Conservation (phyloP, 2,329 filamentous ascomycete genomes). For the Sarocladium oryzae region DNA sequence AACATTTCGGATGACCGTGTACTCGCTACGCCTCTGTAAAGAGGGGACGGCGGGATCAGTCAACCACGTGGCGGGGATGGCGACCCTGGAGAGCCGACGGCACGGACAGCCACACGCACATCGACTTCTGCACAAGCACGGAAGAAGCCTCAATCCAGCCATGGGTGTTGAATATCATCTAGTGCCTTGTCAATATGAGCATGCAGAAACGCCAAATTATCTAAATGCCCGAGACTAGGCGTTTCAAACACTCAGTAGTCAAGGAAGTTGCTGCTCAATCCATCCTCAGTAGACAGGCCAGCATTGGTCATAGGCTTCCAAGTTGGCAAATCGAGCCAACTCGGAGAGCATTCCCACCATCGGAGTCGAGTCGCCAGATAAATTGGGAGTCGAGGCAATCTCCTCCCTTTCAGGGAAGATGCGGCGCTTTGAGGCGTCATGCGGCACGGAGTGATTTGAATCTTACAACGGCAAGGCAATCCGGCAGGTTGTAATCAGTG, state of each 20-base stretch:
- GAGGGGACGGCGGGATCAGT: background rate
- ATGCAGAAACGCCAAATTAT: background rate
- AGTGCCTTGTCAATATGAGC: background rate
- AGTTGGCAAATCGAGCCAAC: background rate
- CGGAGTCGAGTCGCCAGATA: background rate
- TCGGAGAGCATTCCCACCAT: background rate
- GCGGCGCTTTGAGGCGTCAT: background rate
- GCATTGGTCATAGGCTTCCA: background rate
- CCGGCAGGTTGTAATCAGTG: background rate
- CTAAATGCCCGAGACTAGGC: background rate
- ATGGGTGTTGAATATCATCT: background rate
- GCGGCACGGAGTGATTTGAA: background rate
- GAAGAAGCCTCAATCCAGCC: background rate
- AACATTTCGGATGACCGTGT: no score
- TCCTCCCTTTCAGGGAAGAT: background rate
- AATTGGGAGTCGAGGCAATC: background rate
- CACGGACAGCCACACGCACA: background rate
- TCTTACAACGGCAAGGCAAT: background rate
- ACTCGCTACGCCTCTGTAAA: background rate
- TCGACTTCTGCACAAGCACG: background rate
- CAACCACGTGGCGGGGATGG: slow-evolving; percentile 4
- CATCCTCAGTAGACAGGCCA: background rate
- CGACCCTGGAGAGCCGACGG: background rate
- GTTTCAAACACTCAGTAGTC: background rate
- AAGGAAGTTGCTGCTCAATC: no score